Conservation (phyloP, 2,329 filamentous ascomycete species). For the Penicillium nordicum region DNA sequence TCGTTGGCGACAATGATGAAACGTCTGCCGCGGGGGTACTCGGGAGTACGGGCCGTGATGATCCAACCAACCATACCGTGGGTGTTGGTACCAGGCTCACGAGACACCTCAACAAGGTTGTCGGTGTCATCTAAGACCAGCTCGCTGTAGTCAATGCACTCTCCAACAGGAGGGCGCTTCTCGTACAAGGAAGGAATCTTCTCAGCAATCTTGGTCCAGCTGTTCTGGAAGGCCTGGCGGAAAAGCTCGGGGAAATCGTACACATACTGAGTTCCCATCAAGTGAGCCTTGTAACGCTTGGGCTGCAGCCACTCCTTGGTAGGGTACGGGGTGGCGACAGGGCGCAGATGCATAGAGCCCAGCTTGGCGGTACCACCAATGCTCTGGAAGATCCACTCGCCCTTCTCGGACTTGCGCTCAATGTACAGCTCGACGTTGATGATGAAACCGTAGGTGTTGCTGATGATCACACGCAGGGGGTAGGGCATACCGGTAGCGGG, state of each 20-base stretch:
- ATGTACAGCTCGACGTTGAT: constrained; percentile 97
- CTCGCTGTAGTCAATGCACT: constrained; percentile 92
- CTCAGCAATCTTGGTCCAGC: constrained; percentile 74
- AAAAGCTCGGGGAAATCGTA: constrained; percentile 99
- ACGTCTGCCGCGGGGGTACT: constrained; percentile 86
- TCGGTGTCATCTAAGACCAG: constrained; percentile 93
- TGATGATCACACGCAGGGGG: constrained; percentile 92
- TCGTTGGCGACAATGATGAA: constrained; percentile 98
- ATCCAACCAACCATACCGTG: constrained; percentile 99
- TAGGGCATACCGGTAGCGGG: constrained; percentile 77
- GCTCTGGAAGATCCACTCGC: constrained; percentile 97
- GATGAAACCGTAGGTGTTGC: constrained; percentile 96
- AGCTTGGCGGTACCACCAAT: constrained; percentile 94
- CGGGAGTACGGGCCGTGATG: constrained; percentile 87
- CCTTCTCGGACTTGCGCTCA: constrained; percentile 96
- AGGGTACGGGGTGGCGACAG: constrained; percentile 87
- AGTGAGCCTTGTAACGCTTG: constrained; percentile 97
- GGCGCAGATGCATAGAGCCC: constrained; percentile 88
- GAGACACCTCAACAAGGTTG: constrained; percentile 85
- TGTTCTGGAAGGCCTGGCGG: constrained; percentile 95
- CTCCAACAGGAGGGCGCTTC: constrained; percentile 78
- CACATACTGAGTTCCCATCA: constrained; percentile 99
- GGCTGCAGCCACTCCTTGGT: constrained; percentile 99
- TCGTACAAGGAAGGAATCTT: constrained; percentile 70
- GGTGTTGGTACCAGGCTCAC: constrained; percentile 90